phyloP scores from a whole-genome alignment of 306 rosid species.

The Vigna unguiculata region DNA sequence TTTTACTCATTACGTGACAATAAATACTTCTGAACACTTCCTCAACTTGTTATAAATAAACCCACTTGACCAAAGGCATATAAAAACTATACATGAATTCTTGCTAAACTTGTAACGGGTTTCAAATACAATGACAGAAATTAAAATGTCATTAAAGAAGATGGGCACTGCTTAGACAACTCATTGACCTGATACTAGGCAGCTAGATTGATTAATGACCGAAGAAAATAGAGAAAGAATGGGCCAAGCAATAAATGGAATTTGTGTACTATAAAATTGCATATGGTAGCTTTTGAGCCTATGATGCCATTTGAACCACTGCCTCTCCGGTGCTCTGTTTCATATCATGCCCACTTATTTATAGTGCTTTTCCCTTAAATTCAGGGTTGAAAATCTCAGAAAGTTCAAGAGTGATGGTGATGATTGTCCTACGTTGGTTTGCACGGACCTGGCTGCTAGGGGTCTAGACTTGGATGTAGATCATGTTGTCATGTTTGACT shows the following conservation, averaged over 20 bases:
- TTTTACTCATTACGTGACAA: background rate
- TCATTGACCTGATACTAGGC: background rate
- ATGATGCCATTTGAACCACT: background rate
- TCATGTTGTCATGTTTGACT: constrained; percentile 98
- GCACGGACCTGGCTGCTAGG: constrained; percentile 98
- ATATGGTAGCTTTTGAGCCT: background rate
- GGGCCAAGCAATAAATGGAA: background rate
- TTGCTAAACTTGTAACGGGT: background rate
- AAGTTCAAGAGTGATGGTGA: constrained; percentile 84
- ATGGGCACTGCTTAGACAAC: background rate
- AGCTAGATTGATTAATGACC: no score
- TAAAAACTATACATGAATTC: background rate
- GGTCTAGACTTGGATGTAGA: constrained; percentile 97
- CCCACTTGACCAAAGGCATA: no score
- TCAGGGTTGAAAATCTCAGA: constrained; percentile 95
- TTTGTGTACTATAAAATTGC: constrained; percentile 14
- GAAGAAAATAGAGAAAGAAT: no score
- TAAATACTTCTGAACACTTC: background rate
- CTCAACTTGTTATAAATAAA: no score
- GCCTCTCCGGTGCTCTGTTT: background rate
- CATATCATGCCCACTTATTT: constrained; percentile 37
- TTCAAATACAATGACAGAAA: no score
- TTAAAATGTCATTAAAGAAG: no score
- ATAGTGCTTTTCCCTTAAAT: constrained; percentile 35
- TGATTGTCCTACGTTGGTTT: constrained; percentile 94